Evolutionary conservation across 805 yeast species (phyloP).

Genomic region (Metschnikowia cerradonensis): DNA sequence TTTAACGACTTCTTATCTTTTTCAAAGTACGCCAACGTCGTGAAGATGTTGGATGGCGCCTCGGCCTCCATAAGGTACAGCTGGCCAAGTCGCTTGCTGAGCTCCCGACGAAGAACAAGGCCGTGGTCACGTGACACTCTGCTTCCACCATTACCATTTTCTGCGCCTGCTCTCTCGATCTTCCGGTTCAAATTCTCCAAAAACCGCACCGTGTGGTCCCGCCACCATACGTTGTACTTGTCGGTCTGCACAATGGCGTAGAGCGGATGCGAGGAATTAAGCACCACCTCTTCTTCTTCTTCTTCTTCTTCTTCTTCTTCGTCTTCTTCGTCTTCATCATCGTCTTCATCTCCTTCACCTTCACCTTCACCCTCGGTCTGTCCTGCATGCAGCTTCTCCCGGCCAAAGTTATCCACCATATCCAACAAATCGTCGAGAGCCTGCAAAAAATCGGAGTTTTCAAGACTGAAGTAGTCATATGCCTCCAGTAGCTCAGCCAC

Average conservation of each 20-base stretch:
- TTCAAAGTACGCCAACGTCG: slow-evolving; percentile 53
- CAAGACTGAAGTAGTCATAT: slow-evolving; percentile 33
- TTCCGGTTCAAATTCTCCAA: slow-evolving; percentile 29
- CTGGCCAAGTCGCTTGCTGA: slow-evolving; percentile 56
- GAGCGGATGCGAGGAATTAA: slow-evolving; percentile 55
- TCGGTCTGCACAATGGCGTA: slow-evolving; percentile 37
- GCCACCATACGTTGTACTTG: slow-evolving; percentile 54
- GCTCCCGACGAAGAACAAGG: slow-evolving; percentile 29
- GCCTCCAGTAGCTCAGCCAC: slow-evolving; percentile 21
- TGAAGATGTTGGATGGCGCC: slow-evolving; percentile 50
- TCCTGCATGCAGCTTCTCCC: slow-evolving; percentile 41
- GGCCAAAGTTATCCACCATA: slow-evolving; percentile 63
- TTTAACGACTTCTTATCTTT: slow-evolving; percentile 28
- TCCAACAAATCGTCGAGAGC: slow-evolving; percentile 66
- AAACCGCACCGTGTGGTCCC: slow-evolving; percentile 37
- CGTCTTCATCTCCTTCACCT: slow-evolving; percentile 43
- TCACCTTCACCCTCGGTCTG: slow-evolving; percentile 53
- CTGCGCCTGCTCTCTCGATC: slow-evolving; percentile 12
- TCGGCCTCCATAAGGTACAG: slow-evolving; percentile 64
- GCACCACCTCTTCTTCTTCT: slow-evolving; percentile 20
- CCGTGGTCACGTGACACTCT: slow-evolving; percentile 8
- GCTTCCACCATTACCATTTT: neutral
- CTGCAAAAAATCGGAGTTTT: slow-evolving; percentile 50
- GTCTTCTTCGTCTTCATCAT: neutral
- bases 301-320: slow-evolving; percentile 19